Evolutionary conservation across 2,329 filamentous ascomycete species (phyloP).

Genomic region (Microdochium paspali): DNA sequence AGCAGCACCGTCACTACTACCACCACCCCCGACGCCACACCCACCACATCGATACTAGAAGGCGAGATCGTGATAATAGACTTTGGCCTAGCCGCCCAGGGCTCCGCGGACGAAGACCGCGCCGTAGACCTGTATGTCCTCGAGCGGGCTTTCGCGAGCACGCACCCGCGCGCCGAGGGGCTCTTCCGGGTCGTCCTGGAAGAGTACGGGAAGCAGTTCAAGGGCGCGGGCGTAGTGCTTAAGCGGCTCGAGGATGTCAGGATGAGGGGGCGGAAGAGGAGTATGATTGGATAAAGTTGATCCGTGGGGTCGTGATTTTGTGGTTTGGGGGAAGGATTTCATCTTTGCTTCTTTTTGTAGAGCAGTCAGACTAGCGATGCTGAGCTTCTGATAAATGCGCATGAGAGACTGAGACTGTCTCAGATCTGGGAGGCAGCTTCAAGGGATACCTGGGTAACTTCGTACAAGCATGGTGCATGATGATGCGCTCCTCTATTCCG

Average conservation of each 20-base stretch:
- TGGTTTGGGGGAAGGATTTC: too few species aligned
- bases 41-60: conserved; percentile 27
- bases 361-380: too few species aligned
- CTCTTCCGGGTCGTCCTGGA: conserved; percentile 66
- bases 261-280: conserved; percentile 89
- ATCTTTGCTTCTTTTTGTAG: too few species aligned
- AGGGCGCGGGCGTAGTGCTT: conserved; percentile 65
- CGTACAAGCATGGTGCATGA: too few species aligned
- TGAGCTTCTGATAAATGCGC: too few species aligned
- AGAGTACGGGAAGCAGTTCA: conserved; percentile 66
- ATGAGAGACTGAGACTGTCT: too few species aligned
- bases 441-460: too few species aligned
- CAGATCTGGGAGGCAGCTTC: too few species aligned
- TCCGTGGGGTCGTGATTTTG: too few species aligned
- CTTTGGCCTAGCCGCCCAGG: conserved; percentile 81
- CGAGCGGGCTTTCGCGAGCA: conserved; percentile 88
- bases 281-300: conserved; percentile 91
- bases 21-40: conserved; percentile 9
- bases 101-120: conserved; percentile 77
- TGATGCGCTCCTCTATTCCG: too few species aligned
- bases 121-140: conserved; percentile 95
- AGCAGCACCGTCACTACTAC: conserved; percentile 1
- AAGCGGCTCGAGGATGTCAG: conserved; percentile 85
- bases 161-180: conserved; percentile 76
- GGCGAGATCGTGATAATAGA: conserved; percentile 88